These are phyloP conservation scores for Cryptomeria japonica DNA, from an alignment of 75 land plant genomes.

Conservation along the genomic window DNA sequence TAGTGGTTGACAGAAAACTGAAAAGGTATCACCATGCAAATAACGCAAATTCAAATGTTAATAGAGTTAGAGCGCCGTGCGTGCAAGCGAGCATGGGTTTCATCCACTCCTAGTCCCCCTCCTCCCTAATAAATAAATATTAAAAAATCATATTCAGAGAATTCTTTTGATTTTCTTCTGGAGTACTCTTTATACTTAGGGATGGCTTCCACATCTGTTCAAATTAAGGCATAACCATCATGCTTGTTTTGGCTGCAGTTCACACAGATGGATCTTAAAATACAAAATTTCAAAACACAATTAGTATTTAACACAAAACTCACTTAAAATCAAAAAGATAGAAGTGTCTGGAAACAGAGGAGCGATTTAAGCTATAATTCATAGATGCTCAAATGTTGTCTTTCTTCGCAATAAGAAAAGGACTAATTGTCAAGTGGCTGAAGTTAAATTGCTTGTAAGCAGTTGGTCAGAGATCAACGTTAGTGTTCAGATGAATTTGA, in stretches of 20 bases:
- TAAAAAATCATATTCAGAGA: not conserved
- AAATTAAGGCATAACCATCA: not conserved
- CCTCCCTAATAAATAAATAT: not conserved
- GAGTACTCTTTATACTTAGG: not conserved
- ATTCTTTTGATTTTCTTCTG: not conserved
- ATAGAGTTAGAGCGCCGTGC: not conserved
- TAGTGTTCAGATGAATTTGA: no score
- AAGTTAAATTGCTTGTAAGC: no score
- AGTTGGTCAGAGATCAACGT: no score
- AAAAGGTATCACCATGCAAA: not conserved
- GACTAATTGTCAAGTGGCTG: not conserved
- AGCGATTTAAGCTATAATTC: not conserved
- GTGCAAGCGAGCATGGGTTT: not conserved
- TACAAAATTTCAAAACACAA: not conserved
- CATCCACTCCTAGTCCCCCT: not conserved
- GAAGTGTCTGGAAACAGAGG: not conserved
- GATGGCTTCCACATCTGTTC: not conserved
- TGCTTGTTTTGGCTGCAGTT: not conserved
- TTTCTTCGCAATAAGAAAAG: not conserved
- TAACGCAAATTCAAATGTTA: not conserved
- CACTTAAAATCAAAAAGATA: not conserved
- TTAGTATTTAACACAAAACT: not conserved
- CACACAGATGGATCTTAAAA: not conserved
- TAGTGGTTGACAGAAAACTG: not conserved
- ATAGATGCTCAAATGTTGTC: not conserved